Evolutionary conservation across 352 stramenopile species (phyloP).

Genomic region (Plasmopara muralis): DNA sequence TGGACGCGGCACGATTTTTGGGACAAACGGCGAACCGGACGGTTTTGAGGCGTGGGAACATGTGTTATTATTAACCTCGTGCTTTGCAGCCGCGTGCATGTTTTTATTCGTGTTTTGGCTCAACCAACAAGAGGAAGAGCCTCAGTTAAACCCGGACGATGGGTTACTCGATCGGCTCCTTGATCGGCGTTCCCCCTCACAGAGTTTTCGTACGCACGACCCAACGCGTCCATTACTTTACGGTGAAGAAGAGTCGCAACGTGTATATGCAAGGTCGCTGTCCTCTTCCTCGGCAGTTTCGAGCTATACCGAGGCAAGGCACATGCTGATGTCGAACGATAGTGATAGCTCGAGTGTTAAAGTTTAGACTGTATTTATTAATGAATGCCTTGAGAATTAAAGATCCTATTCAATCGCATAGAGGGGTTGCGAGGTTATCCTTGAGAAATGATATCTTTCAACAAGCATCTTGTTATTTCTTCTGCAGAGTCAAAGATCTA

Average conservation of each 20-base stretch:
- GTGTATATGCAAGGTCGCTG: constrained; percentile 17
- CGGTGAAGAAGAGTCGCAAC: constrained; percentile 25
- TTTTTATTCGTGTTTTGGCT: constrained; percentile 80
- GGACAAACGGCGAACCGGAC: constrained; percentile 32
- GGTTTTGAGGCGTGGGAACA: constrained; percentile 52
- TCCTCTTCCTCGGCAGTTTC: constrained; percentile 25
- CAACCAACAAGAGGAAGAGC: constrained; percentile 64
- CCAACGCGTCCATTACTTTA: constrained; percentile 61
- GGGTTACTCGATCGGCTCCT: constrained; percentile 24
- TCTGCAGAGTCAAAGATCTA: no score
- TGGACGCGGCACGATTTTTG: constrained; percentile 59
- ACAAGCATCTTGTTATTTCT: no score
- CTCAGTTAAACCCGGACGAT: constrained; percentile 18
- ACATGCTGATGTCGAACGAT: neutral
- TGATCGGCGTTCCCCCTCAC: constrained; percentile 20
- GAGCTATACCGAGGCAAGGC: constrained; percentile 48
- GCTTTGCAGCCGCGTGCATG: constrained; percentile 64
- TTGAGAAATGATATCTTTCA: no score
- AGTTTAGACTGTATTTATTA: constrained; percentile 10
- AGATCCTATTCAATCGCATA: no score
- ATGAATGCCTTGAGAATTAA: no score
- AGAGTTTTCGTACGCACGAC: constrained; percentile 31
- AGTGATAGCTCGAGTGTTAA: constrained; percentile 13
- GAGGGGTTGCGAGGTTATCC: no score
- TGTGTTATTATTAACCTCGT: constrained; percentile 61